Percentiles rank a stretch among this genome's conserved stretches.
Conservation (phyloP, 306 rosid species). For the Rosa rugosa region DNA sequence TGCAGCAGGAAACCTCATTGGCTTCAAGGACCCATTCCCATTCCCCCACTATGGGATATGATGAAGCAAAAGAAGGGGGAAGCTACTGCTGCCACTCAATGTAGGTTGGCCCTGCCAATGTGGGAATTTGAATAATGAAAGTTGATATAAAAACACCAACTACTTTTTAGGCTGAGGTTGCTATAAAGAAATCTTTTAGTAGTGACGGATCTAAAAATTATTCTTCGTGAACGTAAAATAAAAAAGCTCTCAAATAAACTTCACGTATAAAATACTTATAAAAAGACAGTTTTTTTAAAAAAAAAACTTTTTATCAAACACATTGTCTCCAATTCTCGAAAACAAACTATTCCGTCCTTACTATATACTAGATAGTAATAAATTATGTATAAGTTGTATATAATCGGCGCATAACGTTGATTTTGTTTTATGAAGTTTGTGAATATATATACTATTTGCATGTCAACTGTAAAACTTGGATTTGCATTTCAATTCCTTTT, state of each 20-base stretch:
- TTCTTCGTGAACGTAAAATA: not conserved
- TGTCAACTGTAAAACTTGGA: not conserved
- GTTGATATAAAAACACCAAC: not conserved
- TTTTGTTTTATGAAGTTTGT: not conserved
- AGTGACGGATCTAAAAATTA: not conserved
- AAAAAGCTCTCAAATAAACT: not conserved
- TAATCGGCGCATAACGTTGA: not conserved
- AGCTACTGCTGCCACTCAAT: conserved; percentile 15
- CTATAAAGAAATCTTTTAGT: not conserved
- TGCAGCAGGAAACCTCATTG: conserved; percentile 17
- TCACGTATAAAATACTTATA: not conserved
- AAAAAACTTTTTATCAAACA: not conserved
- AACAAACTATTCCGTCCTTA: not conserved
- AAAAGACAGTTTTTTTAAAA: not conserved
- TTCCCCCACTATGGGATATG: not conserved
- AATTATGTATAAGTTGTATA: no score
- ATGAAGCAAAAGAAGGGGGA: conserved; percentile 14
- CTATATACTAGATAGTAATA: no score
- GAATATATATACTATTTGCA: not conserved
- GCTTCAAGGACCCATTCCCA: not conserved
- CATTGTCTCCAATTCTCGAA: not conserved
- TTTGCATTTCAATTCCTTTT: not conserved
- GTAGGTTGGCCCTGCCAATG: conserved; percentile 4
- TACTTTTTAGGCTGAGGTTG: conserved; percentile 3
- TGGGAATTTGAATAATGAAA: conserved; percentile 14